phyloP scores from a whole-genome alignment of 2,329 filamentous ascomycete genomes.

The Nectriaceae sp. region DNA sequence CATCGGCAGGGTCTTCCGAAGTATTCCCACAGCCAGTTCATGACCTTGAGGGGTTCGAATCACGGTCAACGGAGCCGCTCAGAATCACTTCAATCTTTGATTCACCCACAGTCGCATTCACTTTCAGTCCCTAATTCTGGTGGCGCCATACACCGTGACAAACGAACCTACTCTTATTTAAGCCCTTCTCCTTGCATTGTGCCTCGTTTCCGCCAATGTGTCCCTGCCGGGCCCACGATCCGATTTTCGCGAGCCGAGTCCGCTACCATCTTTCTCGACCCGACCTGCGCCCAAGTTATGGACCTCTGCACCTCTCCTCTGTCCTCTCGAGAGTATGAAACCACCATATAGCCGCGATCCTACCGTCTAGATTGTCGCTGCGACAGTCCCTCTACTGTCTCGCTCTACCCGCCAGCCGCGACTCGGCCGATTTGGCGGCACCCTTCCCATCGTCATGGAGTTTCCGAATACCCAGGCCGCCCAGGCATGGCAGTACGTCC shows the following conservation, averaged over 20 bases:
- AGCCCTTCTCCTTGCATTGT: constrained; percentile 2
- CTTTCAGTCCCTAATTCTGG: background rate
- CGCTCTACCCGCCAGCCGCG: constrained; percentile 10
- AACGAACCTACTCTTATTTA: constrained; percentile 1
- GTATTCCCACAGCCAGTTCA: constrained; percentile 16
- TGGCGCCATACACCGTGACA: background rate
- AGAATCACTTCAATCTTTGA: constrained; percentile 9
- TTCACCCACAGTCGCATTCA: constrained; percentile 6
- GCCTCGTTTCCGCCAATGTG: constrained; percentile 36
- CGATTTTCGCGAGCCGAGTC: constrained; percentile 39
- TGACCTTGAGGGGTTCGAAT: constrained; percentile 17
- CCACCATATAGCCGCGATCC: constrained; percentile 27
- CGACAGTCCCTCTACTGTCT: constrained; percentile 14
- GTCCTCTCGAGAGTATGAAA: constrained; percentile 37
- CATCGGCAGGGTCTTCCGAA: constrained; percentile 5
- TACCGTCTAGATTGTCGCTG: constrained; percentile 15
- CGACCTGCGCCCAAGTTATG: constrained; percentile 35
- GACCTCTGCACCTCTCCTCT: constrained; percentile 33
- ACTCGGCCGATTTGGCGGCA: constrained; percentile 12
- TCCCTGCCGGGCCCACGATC: constrained; percentile 36
- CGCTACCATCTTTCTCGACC: constrained; percentile 26
- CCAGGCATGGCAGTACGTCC: constrained; percentile 43
- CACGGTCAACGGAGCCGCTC: constrained; percentile 12
- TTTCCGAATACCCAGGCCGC: constrained; percentile 33
- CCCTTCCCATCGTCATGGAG: constrained; percentile 7